Conservation (phyloP, 106 monocot genomes). For the Allium cepa region DNA sequence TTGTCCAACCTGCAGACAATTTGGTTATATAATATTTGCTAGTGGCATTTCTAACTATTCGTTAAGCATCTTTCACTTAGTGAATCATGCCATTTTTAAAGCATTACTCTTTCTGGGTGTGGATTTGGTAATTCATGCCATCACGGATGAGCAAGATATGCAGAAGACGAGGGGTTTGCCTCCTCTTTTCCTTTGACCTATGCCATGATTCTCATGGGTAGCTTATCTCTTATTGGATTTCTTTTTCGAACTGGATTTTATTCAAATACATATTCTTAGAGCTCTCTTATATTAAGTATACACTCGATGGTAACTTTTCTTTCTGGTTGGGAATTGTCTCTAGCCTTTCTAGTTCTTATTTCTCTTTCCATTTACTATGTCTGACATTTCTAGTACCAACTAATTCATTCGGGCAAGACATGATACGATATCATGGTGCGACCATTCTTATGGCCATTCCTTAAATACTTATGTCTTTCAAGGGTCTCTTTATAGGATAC, state of each 20-base stretch:
- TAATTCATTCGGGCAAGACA: too few species aligned
- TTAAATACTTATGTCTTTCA: too few species aligned
- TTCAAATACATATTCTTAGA: background rate
- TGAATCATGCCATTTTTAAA: background rate
- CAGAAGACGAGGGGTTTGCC: background rate
- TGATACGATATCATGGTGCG: too few species aligned
- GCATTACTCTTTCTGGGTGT: background rate
- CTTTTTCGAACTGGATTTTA: too few species aligned
- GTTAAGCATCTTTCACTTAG: background rate
- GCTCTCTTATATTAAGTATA: background rate
- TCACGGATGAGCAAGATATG: background rate
- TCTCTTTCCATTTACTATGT: too few species aligned
- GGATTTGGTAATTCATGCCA: slow-evolving; percentile 8
- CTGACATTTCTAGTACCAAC: too few species aligned
- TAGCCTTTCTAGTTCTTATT: too few species aligned
- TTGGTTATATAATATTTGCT: background rate
- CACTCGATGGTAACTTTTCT: background rate
- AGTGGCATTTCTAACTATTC: background rate
- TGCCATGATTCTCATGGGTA: background rate
- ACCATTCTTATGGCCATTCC: too few species aligned
- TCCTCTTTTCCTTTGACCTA: background rate
- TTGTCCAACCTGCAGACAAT: too few species aligned
- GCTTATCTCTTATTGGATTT: too few species aligned
- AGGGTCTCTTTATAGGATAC: too few species aligned
- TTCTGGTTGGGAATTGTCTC: background rate